Evolutionary conservation across 306 rosid species (phyloP).

Genomic region (Psophocarpus tetragonolobus): DNA sequence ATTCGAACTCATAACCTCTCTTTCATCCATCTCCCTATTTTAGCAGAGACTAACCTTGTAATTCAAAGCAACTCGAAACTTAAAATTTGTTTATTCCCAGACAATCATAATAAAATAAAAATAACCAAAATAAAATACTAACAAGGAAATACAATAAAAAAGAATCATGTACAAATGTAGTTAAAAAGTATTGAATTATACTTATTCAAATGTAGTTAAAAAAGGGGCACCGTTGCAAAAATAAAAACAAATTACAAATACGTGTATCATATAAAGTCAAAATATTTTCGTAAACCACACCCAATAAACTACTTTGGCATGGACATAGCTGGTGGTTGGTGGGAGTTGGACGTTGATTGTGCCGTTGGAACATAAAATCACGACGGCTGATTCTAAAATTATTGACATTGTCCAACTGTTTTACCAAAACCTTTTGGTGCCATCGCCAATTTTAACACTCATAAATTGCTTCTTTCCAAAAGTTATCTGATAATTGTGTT

Average conservation of each 20-base stretch:
- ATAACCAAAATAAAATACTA: too few relatives aligned
- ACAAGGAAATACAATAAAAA: too few relatives aligned
- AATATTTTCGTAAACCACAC: background rate
- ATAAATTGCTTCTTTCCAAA: background rate
- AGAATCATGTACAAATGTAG: too few relatives aligned
- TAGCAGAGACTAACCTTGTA: too few relatives aligned
- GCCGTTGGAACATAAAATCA: conserved; percentile 3
- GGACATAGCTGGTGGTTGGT: background rate
- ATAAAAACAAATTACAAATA: background rate
- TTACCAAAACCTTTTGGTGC: background rate
- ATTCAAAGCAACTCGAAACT: too few relatives aligned
- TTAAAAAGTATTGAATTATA: background rate
- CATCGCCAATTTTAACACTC: background rate
- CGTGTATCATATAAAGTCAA: background rate
- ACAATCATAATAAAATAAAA: too few relatives aligned
- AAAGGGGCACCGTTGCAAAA: background rate
- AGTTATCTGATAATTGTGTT: too few relatives aligned
- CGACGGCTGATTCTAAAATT: background rate
- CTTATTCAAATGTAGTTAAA: background rate
- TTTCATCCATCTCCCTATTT: too few relatives aligned
- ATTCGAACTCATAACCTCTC: too few relatives aligned
- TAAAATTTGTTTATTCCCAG: too few relatives aligned
- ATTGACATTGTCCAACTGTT: background rate
- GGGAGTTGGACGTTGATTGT: background rate
- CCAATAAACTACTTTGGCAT: background rate